A percentile compares a stretch with the other conserved stretches of the same genome.
These are phyloP conservation scores for Achlya hypogyna DNA, from an alignment of 352 stramenopile genomes.

Conservation along the genomic window DNA sequence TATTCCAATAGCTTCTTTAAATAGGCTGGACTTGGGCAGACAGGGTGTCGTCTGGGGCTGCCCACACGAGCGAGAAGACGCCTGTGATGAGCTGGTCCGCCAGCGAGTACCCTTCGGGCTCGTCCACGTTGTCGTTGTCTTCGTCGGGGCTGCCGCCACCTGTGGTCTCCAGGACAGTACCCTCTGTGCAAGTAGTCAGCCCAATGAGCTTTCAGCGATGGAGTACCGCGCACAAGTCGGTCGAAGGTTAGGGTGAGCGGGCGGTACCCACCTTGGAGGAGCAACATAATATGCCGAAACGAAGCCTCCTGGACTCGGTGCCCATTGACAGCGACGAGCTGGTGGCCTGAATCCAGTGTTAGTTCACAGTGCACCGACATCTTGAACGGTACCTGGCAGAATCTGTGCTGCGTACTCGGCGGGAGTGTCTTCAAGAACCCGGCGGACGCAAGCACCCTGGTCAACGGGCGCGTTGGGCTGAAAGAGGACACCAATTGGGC, in stretches of 20 bases:
- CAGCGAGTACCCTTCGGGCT: constrained; percentile 22
- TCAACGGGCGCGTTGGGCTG: constrained; percentile 62
- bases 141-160: not conserved
- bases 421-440: constrained; percentile 46
- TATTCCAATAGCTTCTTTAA: constrained; percentile 7
- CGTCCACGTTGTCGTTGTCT: not conserved
- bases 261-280: constrained; percentile 67
- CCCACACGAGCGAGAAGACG: constrained; percentile 79
- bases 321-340: constrained; percentile 71
- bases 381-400: constrained; percentile 37
- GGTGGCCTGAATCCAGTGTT: constrained; percentile 9
- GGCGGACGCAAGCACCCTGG: constrained; percentile 46
- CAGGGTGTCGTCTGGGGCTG: constrained; percentile 26
- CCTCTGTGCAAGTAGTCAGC: not conserved
- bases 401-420: constrained; percentile 39
- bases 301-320: constrained; percentile 49
- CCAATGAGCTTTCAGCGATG: not conserved
- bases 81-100: constrained; percentile 79
- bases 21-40: constrained; percentile 1
- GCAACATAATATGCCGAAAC: constrained; percentile 73
- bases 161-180: not conserved
- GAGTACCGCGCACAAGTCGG: constrained; percentile 22
- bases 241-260: constrained; percentile 72
- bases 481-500: constrained; percentile 74
- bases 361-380: not conserved